These are phyloP conservation scores for Podospora pseudoanserina DNA, from an alignment of 495 filamentous ascomycete species.

Conservation along the genomic window DNA sequence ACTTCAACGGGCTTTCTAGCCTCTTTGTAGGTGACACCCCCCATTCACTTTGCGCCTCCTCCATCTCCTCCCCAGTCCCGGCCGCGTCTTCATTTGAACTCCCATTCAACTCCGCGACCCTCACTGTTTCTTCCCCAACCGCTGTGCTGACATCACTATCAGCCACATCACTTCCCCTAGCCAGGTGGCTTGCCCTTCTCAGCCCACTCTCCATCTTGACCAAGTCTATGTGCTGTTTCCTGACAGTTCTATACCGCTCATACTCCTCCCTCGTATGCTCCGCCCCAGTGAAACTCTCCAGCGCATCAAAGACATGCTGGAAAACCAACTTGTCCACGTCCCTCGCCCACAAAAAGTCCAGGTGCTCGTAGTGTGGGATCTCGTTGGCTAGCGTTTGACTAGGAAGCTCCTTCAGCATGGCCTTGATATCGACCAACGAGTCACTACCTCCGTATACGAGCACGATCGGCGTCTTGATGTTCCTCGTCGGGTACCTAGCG, in stretches of 20 bases:
- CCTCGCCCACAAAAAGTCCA: constrained; percentile 94
- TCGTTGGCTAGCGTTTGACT: constrained; percentile 75
- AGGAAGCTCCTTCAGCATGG: constrained; percentile 87
- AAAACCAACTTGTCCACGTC: constrained; percentile 85
- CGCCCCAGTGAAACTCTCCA: constrained; percentile 60
- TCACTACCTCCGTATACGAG: constrained; percentile 91
- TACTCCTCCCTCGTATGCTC: constrained; percentile 52
- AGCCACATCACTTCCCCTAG: constrained; percentile 26
- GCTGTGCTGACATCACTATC: constrained; percentile 39
- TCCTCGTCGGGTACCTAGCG: constrained; percentile 90
- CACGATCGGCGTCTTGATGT: constrained; percentile 94
- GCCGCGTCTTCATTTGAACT: not conserved
- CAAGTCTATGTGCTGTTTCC: not conserved
- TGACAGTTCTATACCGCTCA: constrained; percentile 40
- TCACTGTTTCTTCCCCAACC: constrained; percentile 19
- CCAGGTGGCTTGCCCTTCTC: constrained; percentile 13
- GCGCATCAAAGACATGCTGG: constrained; percentile 80
- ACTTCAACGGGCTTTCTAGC: not conserved
- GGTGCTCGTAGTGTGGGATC: constrained; percentile 88
- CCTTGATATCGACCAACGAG: constrained; percentile 88
- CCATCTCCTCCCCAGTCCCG: not conserved
- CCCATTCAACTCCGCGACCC: constrained; percentile 11
- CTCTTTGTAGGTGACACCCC: not conserved
- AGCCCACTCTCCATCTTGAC: not conserved
- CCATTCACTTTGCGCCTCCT: not conserved